Base-by-base conservation (phyloP, 768 basidiomycete species). In the Tricholoma flavovirens region DNA sequence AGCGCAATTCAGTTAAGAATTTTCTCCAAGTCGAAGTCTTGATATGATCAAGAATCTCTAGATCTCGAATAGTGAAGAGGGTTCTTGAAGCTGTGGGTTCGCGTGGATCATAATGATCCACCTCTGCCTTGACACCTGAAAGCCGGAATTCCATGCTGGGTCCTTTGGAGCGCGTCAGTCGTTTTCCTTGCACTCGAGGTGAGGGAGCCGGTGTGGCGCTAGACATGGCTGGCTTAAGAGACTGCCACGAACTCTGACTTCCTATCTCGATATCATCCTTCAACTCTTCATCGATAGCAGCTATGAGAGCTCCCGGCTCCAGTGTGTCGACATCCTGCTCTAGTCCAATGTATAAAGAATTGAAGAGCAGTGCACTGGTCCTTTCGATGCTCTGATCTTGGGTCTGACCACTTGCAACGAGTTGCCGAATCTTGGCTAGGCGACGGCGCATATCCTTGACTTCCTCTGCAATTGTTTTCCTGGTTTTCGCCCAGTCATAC, bases 21-120 rank as follows among this genome's bases (percentile, higher is more conserved):
- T 96, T 98, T 73, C 87, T 90, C 97, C 97, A 99, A 0, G 97
- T 98, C 8, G 94, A 98, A 0, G 94, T 95, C 75, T 91, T 94
- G 77, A 99, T 93, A 66, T 97, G 95, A 69, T 99, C 97, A 51
- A 98, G 74, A 57, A 98, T 97, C 70, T 97, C 93, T 17, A 93
- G 63, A 58, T 91, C 83, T 56, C 73, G 79, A 51, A 94, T 77
- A 10, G 84, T 84, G 12, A 83, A 80, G 48, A 89, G 77, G 1
- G 83, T 79, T 52, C 87, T 77, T 2, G 87, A 88, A 8, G 86
- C 83, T 21, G 86, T 66, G 0, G 79, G 69, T 43, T 79, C 79
- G 10, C 77, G 73, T 5, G 82, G 77, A 8, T 68, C 69, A 64
- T 84, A 90, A 55, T 82, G 75, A 66, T 91, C 88, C 30, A 90